Base-by-base conservation (phyloP, 1,284 basidiomycete species). In the Malassezia sympodialis region DNA sequence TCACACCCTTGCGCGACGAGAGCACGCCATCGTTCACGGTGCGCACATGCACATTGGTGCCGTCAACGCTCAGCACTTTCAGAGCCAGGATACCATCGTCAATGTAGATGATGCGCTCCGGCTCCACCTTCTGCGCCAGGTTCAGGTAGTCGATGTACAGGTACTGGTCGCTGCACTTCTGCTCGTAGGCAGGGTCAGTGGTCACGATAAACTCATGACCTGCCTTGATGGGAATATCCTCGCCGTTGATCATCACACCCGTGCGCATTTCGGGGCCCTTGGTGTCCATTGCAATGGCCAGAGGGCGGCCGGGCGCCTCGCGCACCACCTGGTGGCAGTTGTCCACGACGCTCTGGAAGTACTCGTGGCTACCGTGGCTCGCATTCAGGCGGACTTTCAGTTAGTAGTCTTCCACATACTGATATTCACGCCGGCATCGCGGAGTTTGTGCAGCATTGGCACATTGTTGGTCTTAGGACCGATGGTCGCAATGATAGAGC, bases 241-340 rank as follows among this genome's bases (percentile, higher is more conserved):
- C 79, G 74, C 83, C 82, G 75, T 89, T 83, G 76, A 80, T 83
- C 81, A 94, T 98, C 73, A 91, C 74, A 66, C 94, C 94, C 43
- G 94, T 98, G 68, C 94, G 86, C 80, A 99, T 99, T 79, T 98
- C 94, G 35, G 94, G 94, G 51, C 94, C 94, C 87, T 98, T 98
- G 65, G 94, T 98, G 79, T 99, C 94, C 51, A 99, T 81, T 68
- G 94, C 94, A 72, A 99, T 96, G 51, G 94, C 94, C 47, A 99
- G 82, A 23, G 94, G 91, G 53, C 94, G 88, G 51, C 88, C 89
- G 11, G 65, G 65, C 23, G 63, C 58, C 49, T 63, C 62, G 32
- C 60, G 58, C 32, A 69, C 70, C 26, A 65, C 67, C 24, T 65
- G 59, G 42, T 67, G 70, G 27, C 62, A 62, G 50, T 74, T 74